phyloP scores from a whole-genome alignment of 129 eudicot genomes.

The Solidago caesia region DNA sequence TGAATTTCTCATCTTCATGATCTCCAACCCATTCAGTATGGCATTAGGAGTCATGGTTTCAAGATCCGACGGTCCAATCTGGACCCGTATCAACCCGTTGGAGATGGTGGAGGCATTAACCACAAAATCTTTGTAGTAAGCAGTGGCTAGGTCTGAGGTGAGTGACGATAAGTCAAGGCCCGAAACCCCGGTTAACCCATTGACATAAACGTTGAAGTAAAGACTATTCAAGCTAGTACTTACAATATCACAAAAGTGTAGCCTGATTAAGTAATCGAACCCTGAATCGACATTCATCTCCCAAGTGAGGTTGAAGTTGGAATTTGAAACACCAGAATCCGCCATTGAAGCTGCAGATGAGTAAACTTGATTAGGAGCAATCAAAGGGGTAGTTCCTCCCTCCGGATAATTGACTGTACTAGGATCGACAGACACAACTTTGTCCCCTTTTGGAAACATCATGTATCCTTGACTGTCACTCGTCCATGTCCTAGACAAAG shows the following conservation, averaged over 20 bases:
- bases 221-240: slow-evolving; percentile 60
- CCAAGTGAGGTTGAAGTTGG: slow-evolving; percentile 88
- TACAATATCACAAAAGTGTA: slow-evolving; percentile 92
- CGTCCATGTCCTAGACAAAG: slow-evolving; percentile 77
- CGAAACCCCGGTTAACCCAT: slow-evolving; percentile 52
- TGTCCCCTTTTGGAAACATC: slow-evolving; percentile 60
- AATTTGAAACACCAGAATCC: slow-evolving; percentile 49
- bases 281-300: slow-evolving; percentile 68
- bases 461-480: slow-evolving; percentile 47
- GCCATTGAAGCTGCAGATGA: slow-evolving; percentile 80
- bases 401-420: slow-evolving; percentile 46
- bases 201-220: slow-evolving; percentile 84
- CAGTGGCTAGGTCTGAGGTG: slow-evolving; percentile 58
- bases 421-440: slow-evolving; percentile 47
- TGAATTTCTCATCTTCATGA: slow-evolving; percentile 82
- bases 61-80: slow-evolving; percentile 68
- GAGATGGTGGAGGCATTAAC: slow-evolving; percentile 55
- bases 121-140: slow-evolving; percentile 81
- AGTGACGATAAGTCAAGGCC: slow-evolving; percentile 72
- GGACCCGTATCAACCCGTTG: slow-evolving; percentile 57
- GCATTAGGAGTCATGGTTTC: slow-evolving; percentile 59
- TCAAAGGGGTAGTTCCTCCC: slow-evolving; percentile 75
- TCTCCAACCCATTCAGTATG: slow-evolving; percentile 82
- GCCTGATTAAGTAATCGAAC: slow-evolving; percentile 64
- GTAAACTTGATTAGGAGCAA: slow-evolving; percentile 71